These are phyloP conservation scores for Lolium perenne DNA, from an alignment of 176 grass and related monocot genomes.

Conservation along the genomic window DNA sequence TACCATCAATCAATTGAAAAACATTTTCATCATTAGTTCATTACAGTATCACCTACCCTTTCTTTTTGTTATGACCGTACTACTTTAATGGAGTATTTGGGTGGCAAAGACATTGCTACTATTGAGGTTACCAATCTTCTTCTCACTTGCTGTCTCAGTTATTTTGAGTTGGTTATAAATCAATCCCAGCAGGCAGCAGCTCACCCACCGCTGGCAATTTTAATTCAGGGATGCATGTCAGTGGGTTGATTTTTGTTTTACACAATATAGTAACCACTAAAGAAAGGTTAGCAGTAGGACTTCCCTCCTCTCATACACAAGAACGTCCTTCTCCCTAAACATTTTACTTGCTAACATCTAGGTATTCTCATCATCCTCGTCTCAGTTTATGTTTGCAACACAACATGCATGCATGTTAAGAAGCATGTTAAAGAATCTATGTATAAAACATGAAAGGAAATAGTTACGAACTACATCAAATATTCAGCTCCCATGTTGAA, in stretches of 20 bases:
- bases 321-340: background rate
- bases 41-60: background rate
- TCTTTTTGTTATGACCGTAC: background rate
- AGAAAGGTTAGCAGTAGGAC: slow-evolving; percentile 2
- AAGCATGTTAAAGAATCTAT: slow-evolving; percentile 11
- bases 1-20: slow-evolving; percentile 1
- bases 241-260: background rate
- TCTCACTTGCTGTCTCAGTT: background rate
- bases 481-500: background rate
- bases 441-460: background rate
- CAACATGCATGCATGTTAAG: background rate
- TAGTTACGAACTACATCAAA: background rate
- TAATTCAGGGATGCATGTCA: background rate
- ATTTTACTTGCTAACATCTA: slow-evolving; percentile 11
- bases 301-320: background rate
- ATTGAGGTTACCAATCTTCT: background rate
- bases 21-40: background rate
- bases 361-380: background rate
- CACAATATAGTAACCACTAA: background rate
- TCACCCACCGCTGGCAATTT: background rate
- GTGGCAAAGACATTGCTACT: background rate
- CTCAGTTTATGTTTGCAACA: background rate
- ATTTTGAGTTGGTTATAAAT: slow-evolving; percentile 11
- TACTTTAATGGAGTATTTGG: slow-evolving; percentile 6
- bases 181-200: background rate